Evolutionary conservation across 75 land plant genomes (phyloP).

Genomic region (Pinus tabuliformis): DNA sequence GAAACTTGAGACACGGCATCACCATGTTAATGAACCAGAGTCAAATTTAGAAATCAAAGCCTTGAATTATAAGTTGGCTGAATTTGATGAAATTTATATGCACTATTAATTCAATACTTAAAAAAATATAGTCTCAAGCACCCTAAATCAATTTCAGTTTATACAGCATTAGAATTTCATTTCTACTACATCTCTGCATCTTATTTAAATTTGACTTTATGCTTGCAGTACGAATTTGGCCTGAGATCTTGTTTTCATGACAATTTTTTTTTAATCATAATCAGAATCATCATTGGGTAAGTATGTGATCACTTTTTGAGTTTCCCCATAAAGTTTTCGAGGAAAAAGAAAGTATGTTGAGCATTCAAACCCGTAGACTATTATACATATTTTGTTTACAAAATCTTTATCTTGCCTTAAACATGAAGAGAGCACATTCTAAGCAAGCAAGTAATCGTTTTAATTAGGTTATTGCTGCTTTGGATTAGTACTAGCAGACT

Average conservation of each 20-base stretch:
- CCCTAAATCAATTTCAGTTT: not conserved
- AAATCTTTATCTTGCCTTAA: not conserved
- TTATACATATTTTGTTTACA: not conserved
- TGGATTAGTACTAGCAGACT: not conserved
- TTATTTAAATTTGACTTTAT: not conserved
- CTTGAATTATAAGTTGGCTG: not conserved
- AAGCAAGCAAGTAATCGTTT: not conserved
- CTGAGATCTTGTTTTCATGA: constrained; percentile 7
- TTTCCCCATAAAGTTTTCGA: no score
- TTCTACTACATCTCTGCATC: no score
- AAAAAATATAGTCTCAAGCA: not conserved
- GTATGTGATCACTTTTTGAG: not conserved
- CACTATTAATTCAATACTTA: not conserved
- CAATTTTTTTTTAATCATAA: constrained; percentile 16
- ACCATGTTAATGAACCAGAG: no score
- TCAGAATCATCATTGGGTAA: constrained; percentile 28
- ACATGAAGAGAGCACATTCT: not conserved
- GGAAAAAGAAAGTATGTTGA: not conserved
- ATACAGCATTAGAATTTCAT: not conserved
- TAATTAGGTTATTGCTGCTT: not conserved
- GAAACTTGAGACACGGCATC: no score
- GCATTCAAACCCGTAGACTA: not conserved
- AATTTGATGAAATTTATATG: not conserved
- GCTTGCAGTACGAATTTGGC: not conserved
- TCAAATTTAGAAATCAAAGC: no score